Conservation (phyloP, 306 rosid genomes). For the Inga laurina region DNA sequence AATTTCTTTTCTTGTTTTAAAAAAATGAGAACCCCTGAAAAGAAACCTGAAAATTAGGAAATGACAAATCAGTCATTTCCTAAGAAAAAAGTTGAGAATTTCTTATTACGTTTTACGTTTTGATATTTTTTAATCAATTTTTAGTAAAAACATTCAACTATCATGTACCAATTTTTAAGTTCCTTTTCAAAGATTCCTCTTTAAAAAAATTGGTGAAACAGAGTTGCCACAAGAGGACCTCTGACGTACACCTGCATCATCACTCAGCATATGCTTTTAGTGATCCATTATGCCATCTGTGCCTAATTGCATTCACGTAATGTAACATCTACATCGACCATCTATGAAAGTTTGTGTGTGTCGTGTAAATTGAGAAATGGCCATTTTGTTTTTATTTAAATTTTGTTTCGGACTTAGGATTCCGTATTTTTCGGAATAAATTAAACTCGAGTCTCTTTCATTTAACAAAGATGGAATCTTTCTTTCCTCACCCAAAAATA, state of each 20-base stretch:
- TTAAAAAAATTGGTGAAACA: not conserved
- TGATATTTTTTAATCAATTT: too few species aligned
- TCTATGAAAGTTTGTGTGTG: not conserved
- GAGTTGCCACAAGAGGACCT: not conserved
- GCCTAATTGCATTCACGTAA: not conserved
- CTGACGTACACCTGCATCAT: slow-evolving; percentile 21
- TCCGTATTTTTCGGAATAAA: not conserved
- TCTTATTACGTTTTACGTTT: too few species aligned
- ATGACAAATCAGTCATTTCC: too few species aligned
- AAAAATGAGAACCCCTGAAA: too few species aligned
- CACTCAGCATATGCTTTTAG: slow-evolving; percentile 24
- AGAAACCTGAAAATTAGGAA: too few species aligned
- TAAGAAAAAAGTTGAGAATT: too few species aligned
- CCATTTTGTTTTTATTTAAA: not conserved
- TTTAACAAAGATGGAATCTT: not conserved
- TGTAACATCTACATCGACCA: not conserved
- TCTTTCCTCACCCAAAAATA: not conserved
- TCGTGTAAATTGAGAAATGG: not conserved
- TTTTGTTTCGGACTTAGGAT: not conserved
- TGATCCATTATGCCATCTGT: slow-evolving; percentile 38
- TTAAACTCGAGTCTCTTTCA: not conserved
- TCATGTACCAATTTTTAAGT: too few species aligned
- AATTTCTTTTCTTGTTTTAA: too few species aligned
- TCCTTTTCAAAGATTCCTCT: too few species aligned
- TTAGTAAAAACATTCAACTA: too few species aligned